phyloP scores from a whole-genome alignment of 805 yeast genomes.

The Teunomyces tritomae region DNA sequence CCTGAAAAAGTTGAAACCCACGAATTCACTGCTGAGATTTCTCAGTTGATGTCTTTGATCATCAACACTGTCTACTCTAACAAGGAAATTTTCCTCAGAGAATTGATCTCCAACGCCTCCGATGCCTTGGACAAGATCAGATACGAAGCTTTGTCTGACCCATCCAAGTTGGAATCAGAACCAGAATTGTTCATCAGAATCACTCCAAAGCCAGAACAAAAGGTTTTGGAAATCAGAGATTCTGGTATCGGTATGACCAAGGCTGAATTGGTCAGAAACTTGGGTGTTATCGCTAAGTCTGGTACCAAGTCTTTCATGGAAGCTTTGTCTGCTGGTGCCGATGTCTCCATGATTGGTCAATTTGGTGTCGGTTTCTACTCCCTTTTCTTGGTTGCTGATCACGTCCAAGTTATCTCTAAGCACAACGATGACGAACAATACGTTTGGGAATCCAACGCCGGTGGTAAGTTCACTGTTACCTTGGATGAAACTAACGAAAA shows the following conservation, averaged over 20 bases:
- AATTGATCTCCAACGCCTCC: slow-evolving; percentile 96
- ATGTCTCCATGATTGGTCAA: slow-evolving; percentile 99
- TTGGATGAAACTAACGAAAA: slow-evolving; percentile 83
- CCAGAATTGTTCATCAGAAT: slow-evolving; percentile 96
- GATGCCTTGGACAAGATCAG: slow-evolving; percentile 99
- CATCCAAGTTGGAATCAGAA: slow-evolving; percentile 87
- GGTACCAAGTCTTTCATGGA: slow-evolving; percentile 99
- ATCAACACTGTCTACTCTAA: slow-evolving; percentile 99
- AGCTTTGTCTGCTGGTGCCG: slow-evolving; percentile 99
- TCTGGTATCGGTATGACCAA: slow-evolving; percentile 99
- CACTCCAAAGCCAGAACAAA: slow-evolving; percentile 93
- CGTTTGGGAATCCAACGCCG: slow-evolving; percentile 99
- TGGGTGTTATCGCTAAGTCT: slow-evolving; percentile 99
- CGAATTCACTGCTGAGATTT: slow-evolving; percentile 99
- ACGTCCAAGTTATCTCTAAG: slow-evolving; percentile 96
- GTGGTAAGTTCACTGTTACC: slow-evolving; percentile 97
- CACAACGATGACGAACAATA: slow-evolving; percentile 99
- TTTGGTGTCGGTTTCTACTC: slow-evolving; percentile 99
- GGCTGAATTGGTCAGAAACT: slow-evolving; percentile 97
- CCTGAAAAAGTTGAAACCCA: slow-evolving; percentile 62
- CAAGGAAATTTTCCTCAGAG: slow-evolving; percentile 99
- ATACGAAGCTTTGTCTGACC: slow-evolving; percentile 92
- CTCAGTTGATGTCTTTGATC: slow-evolving; percentile 99
- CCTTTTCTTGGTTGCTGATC: slow-evolving; percentile 97
- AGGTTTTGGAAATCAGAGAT: slow-evolving; percentile 95